Evolutionary conservation across 2,329 filamentous ascomycete species (phyloP), one percentile per base, ranked within the genome.

Genomic region (Onygenales sp.): DNA sequence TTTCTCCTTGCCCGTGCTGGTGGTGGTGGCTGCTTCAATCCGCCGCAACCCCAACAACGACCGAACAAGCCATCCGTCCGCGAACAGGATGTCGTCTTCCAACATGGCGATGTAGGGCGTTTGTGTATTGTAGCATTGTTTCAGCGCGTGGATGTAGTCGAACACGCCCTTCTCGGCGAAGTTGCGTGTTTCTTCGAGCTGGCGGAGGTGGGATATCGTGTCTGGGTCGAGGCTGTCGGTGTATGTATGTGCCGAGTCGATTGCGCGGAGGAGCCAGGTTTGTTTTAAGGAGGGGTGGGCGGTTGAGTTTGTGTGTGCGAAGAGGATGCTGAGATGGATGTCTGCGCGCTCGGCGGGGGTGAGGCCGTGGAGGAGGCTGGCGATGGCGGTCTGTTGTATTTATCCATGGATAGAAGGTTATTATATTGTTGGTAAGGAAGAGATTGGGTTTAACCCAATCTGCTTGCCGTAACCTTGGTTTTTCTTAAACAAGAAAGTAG

Each of bases 31-130:
- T 14, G 39, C 43, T 39, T 57, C 46, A 35, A 61, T 54, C 39
- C 51, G 39, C 10, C 43, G 6, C 8, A 61, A 48, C 13, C 51
- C 72, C 5, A 63, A 55, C 35, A 70, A 60, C 0, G 69, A 69
- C 5, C 72, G 67, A 42, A 70, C 62, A 57, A 71, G 74, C 74
- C 75, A 77, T 10, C 74, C 74, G 45, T 75, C 71, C 57, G 72
- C 66, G 36, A 72, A 73, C 4, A 77, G 53, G 2, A 70, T 65
- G 56, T 77, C 74, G 56, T 77, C 74, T 57, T 77, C 75, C 3
- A 77, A 58, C 35, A 77, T 70, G 4, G 66, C 63, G 38, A 72
- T 66, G 54, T 74, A 75, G 2, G 67, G 66, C 5, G 72, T 64
- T 14, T 64, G 63, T 5, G 64, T 63, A 33, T 63, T 60, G 21